phyloP scores from a whole-genome alignment of 352 stramenopile genomes.

The Phytopythium sindhum region DNA sequence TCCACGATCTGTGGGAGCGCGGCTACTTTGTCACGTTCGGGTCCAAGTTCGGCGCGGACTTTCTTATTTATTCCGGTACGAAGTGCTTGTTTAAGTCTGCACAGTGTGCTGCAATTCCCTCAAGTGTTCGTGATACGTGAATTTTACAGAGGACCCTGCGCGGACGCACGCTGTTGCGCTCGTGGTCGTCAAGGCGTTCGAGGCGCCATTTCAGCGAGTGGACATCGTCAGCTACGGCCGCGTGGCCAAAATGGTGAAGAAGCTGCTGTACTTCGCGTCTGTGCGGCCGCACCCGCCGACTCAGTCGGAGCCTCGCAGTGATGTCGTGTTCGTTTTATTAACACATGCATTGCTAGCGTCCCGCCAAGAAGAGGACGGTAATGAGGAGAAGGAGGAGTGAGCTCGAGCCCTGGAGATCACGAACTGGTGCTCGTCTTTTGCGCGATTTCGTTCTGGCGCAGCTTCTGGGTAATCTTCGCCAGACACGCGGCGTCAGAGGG shows the following conservation, averaged over 20 bases:
- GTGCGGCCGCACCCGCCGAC: slow-evolving; percentile 10
- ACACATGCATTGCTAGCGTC: slow-evolving; percentile 54
- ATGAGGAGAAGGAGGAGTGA: neutral
- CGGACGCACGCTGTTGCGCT: slow-evolving; percentile 43
- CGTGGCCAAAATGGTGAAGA: slow-evolving; percentile 76
- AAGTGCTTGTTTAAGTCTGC: neutral
- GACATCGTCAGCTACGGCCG: slow-evolving; percentile 64
- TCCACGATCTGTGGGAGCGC: slow-evolving; percentile 59
- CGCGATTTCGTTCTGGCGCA: slow-evolving; percentile 72
- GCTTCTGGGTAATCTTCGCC: slow-evolving; percentile 64
- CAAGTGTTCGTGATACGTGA: neutral
- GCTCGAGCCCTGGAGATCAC: neutral
- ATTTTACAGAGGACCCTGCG: slow-evolving; percentile 29
- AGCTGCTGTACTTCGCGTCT: slow-evolving; percentile 52
- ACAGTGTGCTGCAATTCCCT: neutral
- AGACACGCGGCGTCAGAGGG: slow-evolving; percentile 50
- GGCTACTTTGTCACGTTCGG: slow-evolving; percentile 66
- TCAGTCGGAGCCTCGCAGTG: neutral
- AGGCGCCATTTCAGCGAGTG: slow-evolving; percentile 37
- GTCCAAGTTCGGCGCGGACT: slow-evolving; percentile 83
- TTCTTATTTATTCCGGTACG: slow-evolving; percentile 71
- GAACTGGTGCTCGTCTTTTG: slow-evolving; percentile 26
- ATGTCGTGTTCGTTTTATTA: slow-evolving; percentile 56
- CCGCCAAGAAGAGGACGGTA: slow-evolving; percentile 22
- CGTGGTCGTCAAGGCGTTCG: slow-evolving; percentile 47